Percentiles rank a stretch among this genome's conserved stretches.
Evolutionary conservation across 805 yeast genomes (phyloP).

Genomic region (Ogataea populi-albae): DNA sequence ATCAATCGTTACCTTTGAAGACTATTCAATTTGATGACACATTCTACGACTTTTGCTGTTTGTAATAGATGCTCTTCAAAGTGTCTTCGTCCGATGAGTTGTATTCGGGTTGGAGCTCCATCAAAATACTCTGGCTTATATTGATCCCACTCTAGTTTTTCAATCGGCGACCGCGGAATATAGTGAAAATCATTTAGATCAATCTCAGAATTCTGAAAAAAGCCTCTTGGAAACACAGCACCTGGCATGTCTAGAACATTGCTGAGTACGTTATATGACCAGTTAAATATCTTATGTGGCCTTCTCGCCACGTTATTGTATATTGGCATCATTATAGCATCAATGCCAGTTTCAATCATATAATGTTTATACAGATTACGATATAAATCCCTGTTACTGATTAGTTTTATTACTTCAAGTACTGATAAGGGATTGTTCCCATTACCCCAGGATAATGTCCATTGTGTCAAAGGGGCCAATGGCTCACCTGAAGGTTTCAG

Average conservation of each 20-base stretch:
- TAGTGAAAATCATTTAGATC: slow-evolving; percentile 41
- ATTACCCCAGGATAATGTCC: slow-evolving; percentile 47
- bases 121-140: slow-evolving; percentile 33
- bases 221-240: slow-evolving; percentile 54
- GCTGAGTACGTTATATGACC: slow-evolving; percentile 72
- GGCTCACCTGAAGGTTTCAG: slow-evolving; percentile 60
- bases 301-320: slow-evolving; percentile 60
- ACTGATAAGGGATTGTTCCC: slow-evolving; percentile 42
- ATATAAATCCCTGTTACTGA: slow-evolving; percentile 45
- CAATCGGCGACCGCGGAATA: slow-evolving; percentile 39
- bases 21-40: too few relatives aligned
- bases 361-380: slow-evolving; percentile 46
- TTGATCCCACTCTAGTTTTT: slow-evolving; percentile 30
- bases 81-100: slow-evolving; percentile 47
- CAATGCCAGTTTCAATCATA: slow-evolving; percentile 46
- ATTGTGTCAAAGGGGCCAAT: slow-evolving; percentile 48
- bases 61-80: slow-evolving; percentile 47
- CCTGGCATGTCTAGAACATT: slow-evolving; percentile 68
- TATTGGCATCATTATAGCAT: slow-evolving; percentile 55
- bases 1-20: too few relatives aligned
- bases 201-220: slow-evolving; percentile 48
- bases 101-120: slow-evolving; percentile 48
- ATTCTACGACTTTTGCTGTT: slow-evolving; percentile 38
- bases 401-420: slow-evolving; percentile 46
- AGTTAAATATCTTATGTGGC: slow-evolving; percentile 44